phyloP scores from a whole-genome alignment of 768 basidiomycete species.

The Suillus subluteus region DNA sequence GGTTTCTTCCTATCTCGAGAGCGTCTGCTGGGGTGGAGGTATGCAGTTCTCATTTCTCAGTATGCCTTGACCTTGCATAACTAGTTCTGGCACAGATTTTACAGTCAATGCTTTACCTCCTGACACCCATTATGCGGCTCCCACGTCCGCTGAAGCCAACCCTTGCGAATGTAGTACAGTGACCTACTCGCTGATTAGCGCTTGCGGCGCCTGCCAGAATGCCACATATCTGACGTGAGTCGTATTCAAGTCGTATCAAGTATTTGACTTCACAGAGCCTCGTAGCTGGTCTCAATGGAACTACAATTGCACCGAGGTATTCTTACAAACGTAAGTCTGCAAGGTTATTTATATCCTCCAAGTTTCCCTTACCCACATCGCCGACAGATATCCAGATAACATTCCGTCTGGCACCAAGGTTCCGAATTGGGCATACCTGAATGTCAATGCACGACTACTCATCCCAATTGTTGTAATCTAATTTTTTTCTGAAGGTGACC shows the following conservation, averaged over 20 bases:
- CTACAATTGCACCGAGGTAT: constrained; percentile 47
- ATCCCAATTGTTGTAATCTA: constrained; percentile 4
- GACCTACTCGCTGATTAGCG: constrained; percentile 56
- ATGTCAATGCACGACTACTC: constrained; percentile 46
- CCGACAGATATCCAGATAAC: constrained; percentile 46
- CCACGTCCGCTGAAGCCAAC: constrained; percentile 34
- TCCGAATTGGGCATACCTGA: constrained; percentile 66
- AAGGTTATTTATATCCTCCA: neutral
- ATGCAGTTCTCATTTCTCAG: constrained; percentile 23
- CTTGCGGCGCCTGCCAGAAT: constrained; percentile 61
- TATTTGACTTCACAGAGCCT: neutral
- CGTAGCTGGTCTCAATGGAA: constrained; percentile 57
- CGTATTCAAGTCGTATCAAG: neutral
- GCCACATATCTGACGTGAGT: constrained; percentile 39
- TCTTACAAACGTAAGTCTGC: constrained; percentile 27
- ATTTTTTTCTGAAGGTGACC: constrained; percentile 20
- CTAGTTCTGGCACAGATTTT: constrained; percentile 35
- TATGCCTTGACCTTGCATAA: constrained; percentile 13
- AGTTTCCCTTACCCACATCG: neutral
- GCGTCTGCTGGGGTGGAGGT: constrained; percentile 47
- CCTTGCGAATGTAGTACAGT: constrained; percentile 60
- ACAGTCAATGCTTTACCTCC: constrained; percentile 42
- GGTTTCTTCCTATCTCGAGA: constrained; percentile 46
- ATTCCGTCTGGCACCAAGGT: constrained; percentile 53
- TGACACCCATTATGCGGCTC: constrained; percentile 32